Conservation (phyloP, 139 green algal species). For the Chlorella sorokiniana region DNA sequence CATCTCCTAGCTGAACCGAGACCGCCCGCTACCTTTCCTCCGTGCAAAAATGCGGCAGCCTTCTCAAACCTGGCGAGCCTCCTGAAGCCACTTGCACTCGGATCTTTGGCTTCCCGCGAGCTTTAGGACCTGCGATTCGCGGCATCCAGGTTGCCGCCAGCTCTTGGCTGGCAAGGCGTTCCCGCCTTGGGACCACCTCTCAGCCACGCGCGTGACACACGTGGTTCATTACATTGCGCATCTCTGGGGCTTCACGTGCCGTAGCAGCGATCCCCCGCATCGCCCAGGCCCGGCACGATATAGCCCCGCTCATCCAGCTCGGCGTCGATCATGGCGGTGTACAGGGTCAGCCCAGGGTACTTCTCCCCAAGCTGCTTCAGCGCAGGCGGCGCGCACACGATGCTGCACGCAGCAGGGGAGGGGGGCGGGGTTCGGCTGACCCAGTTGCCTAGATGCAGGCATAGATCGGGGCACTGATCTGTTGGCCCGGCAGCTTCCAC, state of each 20-base stretch:
- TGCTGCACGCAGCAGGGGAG: conserved; percentile 26
- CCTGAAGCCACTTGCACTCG: no score
- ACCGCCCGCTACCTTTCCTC: no score
- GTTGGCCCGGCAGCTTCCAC: background rate
- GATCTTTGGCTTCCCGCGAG: no score
- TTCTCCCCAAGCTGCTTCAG: conserved; percentile 79
- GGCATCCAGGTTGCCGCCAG: no score
- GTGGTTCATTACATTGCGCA: no score
- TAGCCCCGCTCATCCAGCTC: conserved; percentile 91
- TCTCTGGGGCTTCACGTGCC: no score
- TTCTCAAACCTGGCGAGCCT: no score
- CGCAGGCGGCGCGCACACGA: conserved; percentile 80
- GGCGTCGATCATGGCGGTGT: conserved; percentile 91
- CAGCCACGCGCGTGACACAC: background rate
- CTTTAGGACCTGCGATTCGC: no score
- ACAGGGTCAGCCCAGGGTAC: conserved; percentile 81
- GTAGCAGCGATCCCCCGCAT: conserved; percentile 91
- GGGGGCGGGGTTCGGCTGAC: background rate
- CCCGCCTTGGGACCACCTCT: background rate
- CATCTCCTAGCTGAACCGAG: no score
- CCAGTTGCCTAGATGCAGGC: background rate
- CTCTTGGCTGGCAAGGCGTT: no score
- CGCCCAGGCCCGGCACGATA: conserved; percentile 92
- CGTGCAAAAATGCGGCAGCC: no score
- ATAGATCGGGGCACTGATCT: background rate